Evolutionary conservation across 2,329 filamentous ascomycete species (phyloP), one percentile per base, ranked within the genome.

Genomic region (Talaromyces sp.): DNA sequence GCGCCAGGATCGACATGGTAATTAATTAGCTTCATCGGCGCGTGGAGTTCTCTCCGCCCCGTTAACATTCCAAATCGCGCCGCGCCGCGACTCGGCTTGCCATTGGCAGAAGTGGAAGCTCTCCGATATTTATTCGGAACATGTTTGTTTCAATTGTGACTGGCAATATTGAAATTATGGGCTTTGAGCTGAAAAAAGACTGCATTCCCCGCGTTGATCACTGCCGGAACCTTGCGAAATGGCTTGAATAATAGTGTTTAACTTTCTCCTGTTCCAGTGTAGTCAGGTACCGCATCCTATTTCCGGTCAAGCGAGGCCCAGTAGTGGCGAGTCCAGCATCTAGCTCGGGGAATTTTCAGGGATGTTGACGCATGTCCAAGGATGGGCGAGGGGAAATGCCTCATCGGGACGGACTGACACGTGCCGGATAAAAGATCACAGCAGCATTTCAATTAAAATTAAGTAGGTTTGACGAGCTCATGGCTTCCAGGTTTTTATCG

Each of bases 61-160:
- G 30, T 28, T 27, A 54, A 42, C 60, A 57, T 61, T 57, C 60
- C 60, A 61, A n/a, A 44, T 57, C 36, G 36, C 55, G 40, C n/a
- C 44, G 16, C 27, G 30, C 33, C 44, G 47, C 10, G 18, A 56
- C 16, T 28, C 31, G 6, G 47, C 30, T 33, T 50, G 40, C 27
- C 12, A 16, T 57, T 31, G 34, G 12, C 27, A 44, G 30, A 18
- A 28, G 40, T 57, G 4, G 56, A 3, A 1, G 18, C 27, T 50
- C 40, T 23, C 28, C 36, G 16, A 34, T 5, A 31, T 50, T 10
- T n/a, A 27, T 14, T 23, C 23, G 18, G n/a, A 23, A 47, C 3
- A 27, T 27, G 3, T 10, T 47, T 47, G 44, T 47, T 47, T 47
- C 23, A 23, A 47, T 47, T 27, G 44, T 10, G 44, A 23, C 44